phyloP scores from a whole-genome alignment of 129 eudicot genomes.

The Deinandra increscens region DNA sequence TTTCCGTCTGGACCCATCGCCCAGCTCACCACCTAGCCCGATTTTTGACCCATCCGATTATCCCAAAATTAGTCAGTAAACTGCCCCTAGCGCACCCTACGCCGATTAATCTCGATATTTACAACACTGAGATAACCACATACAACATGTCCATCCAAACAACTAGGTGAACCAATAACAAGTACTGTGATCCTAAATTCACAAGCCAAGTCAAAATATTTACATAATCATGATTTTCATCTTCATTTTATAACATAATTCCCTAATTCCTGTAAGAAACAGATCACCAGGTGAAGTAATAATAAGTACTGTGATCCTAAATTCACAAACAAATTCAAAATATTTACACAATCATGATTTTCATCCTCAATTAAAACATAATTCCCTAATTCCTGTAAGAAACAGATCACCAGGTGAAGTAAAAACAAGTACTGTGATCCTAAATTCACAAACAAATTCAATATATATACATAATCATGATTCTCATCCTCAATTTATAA shows the following conservation, averaged over 20 bases:
- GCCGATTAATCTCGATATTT: no score
- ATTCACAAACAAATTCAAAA: neutral
- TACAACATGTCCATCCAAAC: neutral
- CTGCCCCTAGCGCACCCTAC: no score
- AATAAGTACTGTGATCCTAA: neutral
- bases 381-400: neutral
- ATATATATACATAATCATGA: neutral
- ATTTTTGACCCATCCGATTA: no score
- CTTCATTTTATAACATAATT: neutral
- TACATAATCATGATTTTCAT: neutral
- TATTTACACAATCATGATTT: neutral
- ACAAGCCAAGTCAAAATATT: neutral
- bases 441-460: slow-evolving; percentile 4
- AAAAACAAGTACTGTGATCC: neutral
- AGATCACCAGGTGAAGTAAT: no score
- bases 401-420: slow-evolving; percentile 10
- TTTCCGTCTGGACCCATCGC: no score
- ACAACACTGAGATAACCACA: neutral
- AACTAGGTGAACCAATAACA: no score
- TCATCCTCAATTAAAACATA: neutral
- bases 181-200: slow-evolving; percentile 6
- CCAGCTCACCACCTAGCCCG: no score
- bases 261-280: neutral
- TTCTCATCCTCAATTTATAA: neutral
- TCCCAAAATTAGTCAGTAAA: no score